Base-by-base conservation (phyloP, 805 yeast genomes). In the Lipomyces orientalis region DNA sequence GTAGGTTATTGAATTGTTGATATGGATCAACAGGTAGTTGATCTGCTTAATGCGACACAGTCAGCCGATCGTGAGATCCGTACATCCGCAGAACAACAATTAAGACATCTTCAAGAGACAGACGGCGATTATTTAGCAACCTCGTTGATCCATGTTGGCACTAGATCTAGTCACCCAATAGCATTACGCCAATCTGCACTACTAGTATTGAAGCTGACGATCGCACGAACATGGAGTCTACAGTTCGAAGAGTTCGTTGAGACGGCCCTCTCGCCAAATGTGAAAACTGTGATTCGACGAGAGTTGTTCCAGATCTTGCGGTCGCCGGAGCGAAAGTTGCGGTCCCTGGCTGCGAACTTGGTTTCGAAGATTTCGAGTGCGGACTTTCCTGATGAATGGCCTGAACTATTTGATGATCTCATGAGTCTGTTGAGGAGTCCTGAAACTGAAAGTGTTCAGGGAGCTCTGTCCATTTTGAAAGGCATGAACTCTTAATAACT, bases 361-460 rank as follows among this genome's bases (percentile, higher is more conserved):
- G 85, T 93, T 19, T 90, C 90, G 4, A 96, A 90, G 74, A 90
- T 94, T 16, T 92, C 97, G 0, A 89, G 90, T 2, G 90, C 88
- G 1, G 99, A 94, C 75, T 94, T 86, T 75, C 99, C 99, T 0
- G 98, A 95, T 75, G 97, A 92, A 76, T 94, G 98, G 98, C 97
- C 98, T 0, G 84, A 82, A 29, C 80, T 93, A 35, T 75, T 90
- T 64, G 75, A 78, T 43, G 77, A 77, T 6, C 74, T 91, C 25
- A 87, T 73, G 65, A 54, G 77, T 79, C 29, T 72, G 58, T 58
- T 75, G 51, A 46, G 57, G 60, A 58, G 66, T 33, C 73, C 86
- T 37, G 90, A 90, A 19, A 86, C 89, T 0, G 64, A 60, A 12
- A 34, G 58, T 39, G 52, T 68, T 25, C 39, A 58, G 22, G 69